phyloP scores from a whole-genome alignment of 2,329 filamentous ascomycete genomes.

The Xylariaceae sp. region DNA sequence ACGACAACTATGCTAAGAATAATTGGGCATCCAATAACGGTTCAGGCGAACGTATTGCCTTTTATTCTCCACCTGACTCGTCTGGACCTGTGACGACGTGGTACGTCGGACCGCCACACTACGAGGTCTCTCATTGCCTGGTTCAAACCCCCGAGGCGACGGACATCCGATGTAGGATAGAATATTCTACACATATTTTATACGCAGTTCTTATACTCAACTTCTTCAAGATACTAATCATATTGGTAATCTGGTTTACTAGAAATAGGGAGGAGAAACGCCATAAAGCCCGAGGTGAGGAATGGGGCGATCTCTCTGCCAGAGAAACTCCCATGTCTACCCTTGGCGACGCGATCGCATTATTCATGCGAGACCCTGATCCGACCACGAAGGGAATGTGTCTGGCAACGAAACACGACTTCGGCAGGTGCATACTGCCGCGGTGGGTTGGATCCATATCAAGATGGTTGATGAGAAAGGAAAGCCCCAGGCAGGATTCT shows the following conservation, averaged over 20 bases:
- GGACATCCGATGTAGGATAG: slow-evolving; percentile 17
- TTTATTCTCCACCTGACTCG: not conserved
- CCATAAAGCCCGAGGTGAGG: slow-evolving; percentile 1
- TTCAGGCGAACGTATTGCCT: slow-evolving; percentile 4
- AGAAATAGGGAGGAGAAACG: slow-evolving; percentile 4
- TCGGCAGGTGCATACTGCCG: too few relatives aligned
- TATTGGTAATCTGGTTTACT: slow-evolving; percentile 17
- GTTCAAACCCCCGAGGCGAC: slow-evolving; percentile 13
- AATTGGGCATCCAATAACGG: slow-evolving; percentile 26
- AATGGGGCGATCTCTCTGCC: slow-evolving; percentile 1
- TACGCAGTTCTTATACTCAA: slow-evolving; percentile 19
- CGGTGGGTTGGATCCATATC: too few relatives aligned
- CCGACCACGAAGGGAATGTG: slow-evolving; percentile 24
- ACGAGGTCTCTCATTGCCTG: slow-evolving; percentile 24
- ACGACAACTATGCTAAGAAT: slow-evolving; percentile 25
- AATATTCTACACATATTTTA: slow-evolving; percentile 25
- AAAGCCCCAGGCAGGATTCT: not conserved
- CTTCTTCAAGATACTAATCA: slow-evolving; percentile 18
- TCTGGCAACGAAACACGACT: slow-evolving; percentile 21
- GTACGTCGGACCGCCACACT: slow-evolving; percentile 20
- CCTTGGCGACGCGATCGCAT: slow-evolving; percentile 27
- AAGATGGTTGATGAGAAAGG: not conserved
- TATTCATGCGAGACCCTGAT: slow-evolving; percentile 25
- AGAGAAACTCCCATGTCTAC: slow-evolving; percentile 19
- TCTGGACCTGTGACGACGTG: slow-evolving; percentile 17